Evolutionary conservation across 345 rosid species (phyloP).

Genomic region (Arabis hirsuta): DNA sequence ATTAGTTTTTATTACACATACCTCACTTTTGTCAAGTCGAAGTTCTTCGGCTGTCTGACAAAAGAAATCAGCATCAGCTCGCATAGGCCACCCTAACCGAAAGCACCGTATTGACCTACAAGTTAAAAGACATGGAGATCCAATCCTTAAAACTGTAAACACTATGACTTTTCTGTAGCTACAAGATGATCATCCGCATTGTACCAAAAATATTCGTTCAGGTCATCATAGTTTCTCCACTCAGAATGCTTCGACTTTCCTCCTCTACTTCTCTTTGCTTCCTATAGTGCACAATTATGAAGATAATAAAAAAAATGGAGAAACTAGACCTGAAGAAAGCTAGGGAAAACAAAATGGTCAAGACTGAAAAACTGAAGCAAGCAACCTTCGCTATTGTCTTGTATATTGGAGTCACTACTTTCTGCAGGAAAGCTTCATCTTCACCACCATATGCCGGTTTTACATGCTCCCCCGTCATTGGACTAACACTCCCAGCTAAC

Average conservation of each 20-base stretch:
- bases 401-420: slow-evolving; percentile 71
- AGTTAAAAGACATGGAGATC: slow-evolving; percentile 6
- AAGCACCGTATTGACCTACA: slow-evolving; percentile 72
- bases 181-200: slow-evolving; percentile 17
- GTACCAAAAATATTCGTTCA: slow-evolving; percentile 79
- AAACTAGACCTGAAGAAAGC: background rate
- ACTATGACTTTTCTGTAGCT: background rate
- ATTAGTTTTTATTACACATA: slow-evolving; percentile 38
- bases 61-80: slow-evolving; percentile 80
- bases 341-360: slow-evolving; percentile 19
- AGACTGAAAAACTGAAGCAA: slow-evolving; percentile 23
- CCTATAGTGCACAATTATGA: slow-evolving; percentile 44
- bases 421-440: slow-evolving; percentile 65
- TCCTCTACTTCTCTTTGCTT: slow-evolving; percentile 66
- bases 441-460: slow-evolving; percentile 76
- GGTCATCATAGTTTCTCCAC: slow-evolving; percentile 75
- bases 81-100: slow-evolving; percentile 82
- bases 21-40: slow-evolving; percentile 49
- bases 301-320: slow-evolving; percentile 8
- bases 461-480: slow-evolving; percentile 63
- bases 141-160: slow-evolving; percentile 12
- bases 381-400: slow-evolving; percentile 57
- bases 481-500: slow-evolving; percentile 74
- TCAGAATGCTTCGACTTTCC: slow-evolving; percentile 76
- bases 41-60: slow-evolving; percentile 48